A percentile compares a stretch with the other conserved stretches of the same genome.
Evolutionary conservation across 768 basidiomycete genomes (phyloP).

Genomic region (Crassisporium funariophilum): DNA sequence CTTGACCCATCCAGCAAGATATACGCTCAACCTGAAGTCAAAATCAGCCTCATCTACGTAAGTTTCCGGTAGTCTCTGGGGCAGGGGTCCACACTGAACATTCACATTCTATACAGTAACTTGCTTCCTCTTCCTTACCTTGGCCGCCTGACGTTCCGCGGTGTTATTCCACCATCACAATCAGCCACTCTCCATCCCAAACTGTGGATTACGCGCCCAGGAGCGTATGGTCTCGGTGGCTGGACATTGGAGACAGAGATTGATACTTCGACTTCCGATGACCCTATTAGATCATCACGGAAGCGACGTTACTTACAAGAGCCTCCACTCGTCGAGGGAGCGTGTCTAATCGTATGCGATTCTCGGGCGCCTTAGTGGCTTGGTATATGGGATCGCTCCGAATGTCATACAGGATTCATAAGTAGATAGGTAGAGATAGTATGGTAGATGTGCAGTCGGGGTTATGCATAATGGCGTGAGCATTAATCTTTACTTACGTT

Average conservation of each 20-base stretch:
- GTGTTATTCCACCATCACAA: conserved; percentile 53
- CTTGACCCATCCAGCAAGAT: conserved; percentile 58
- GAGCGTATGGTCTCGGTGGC: conserved; percentile 61
- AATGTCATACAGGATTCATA: conserved; percentile 9
- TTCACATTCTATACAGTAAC: conserved; percentile 30
- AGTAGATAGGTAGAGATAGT: conserved; percentile 7
- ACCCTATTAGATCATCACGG: conserved; percentile 9
- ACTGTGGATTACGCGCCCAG: conserved; percentile 65
- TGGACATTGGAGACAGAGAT: conserved; percentile 67
- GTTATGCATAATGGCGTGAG: background rate
- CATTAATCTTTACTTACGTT: conserved; percentile 22
- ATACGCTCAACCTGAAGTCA: conserved; percentile 50
- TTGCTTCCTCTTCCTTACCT: conserved; percentile 56
- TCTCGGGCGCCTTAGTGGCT: conserved; percentile 20
- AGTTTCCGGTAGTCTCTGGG: conserved; percentile 21
- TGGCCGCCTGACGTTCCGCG: conserved; percentile 70
- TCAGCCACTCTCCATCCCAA: conserved; percentile 45
- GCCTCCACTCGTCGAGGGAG: conserved; percentile 21
- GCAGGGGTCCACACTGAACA: too few species aligned
- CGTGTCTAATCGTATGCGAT: conserved; percentile 36
- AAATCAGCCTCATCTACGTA: conserved; percentile 23
- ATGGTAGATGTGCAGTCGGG: conserved; percentile 1
- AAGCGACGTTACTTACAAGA: conserved; percentile 41
- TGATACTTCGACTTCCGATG: conserved; percentile 1
- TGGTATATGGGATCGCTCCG: too few species aligned